Evolutionary conservation across 2,329 filamentous ascomycete genomes (phyloP).

Genomic region (Bipolaris bicolor): DNA sequence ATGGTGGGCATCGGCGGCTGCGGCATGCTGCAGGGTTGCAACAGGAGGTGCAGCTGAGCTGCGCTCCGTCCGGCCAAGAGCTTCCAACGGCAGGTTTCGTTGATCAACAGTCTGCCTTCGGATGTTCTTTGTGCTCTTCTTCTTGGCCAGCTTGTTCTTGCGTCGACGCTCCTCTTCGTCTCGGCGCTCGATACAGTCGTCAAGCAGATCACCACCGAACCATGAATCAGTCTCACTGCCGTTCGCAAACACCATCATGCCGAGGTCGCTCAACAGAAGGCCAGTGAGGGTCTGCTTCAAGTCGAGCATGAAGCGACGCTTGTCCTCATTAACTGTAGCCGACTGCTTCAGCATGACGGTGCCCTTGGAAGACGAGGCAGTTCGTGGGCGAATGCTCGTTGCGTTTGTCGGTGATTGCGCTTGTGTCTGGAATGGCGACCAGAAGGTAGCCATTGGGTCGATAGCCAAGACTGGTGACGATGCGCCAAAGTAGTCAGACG

Average conservation of each 20-base stretch:
- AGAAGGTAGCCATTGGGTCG: constrained; percentile 81
- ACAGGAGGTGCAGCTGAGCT: constrained; percentile 51
- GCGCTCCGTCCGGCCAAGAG: constrained; percentile 50
- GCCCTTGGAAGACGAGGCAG: constrained; percentile 70
- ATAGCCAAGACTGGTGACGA: constrained; percentile 72
- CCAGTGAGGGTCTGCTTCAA: constrained; percentile 81
- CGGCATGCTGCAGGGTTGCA: constrained; percentile 51
- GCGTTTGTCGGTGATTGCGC: constrained; percentile 68
- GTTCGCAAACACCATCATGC: constrained; percentile 80
- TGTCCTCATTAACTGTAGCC: constrained; percentile 68
- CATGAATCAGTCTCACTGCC: constrained; percentile 93
- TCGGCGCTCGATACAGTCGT: constrained; percentile 51
- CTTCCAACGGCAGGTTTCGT: constrained; percentile 51
- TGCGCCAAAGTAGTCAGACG: constrained; percentile 72
- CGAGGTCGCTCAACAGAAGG: constrained; percentile 85
- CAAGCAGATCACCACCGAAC: constrained; percentile 69
- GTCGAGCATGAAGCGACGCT: constrained; percentile 77
- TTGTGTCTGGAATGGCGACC: constrained; percentile 81
- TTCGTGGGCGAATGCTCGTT: constrained; percentile 68
- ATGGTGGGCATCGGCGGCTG: constrained; percentile 46
- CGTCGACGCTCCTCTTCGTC: constrained; percentile 51
- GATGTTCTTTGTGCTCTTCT: constrained; percentile 68
- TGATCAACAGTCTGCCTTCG: constrained; percentile 47
- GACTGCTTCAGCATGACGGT: constrained; percentile 66
- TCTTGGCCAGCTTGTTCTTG: constrained; percentile 46